phyloP scores from a whole-genome alignment of 805 yeast species.

The Metschnikowia vanudenii region DNA sequence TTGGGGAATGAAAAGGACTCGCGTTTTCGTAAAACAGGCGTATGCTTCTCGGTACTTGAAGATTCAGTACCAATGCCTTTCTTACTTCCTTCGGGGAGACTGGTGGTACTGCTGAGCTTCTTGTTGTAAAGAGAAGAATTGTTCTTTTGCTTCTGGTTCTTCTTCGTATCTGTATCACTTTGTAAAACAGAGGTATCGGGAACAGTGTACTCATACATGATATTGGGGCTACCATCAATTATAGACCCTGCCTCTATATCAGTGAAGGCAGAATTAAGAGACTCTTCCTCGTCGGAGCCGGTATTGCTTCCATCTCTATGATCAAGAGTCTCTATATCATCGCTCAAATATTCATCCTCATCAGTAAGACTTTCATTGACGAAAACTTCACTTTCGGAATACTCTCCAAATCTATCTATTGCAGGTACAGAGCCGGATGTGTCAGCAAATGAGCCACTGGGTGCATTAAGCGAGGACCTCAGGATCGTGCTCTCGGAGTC shows the following conservation, averaged over 20 bases:
- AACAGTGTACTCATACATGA: slow-evolving; percentile 21
- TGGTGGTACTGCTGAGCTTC: slow-evolving; percentile 2
- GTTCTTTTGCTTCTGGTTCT: background rate
- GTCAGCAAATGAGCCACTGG: slow-evolving; percentile 1
- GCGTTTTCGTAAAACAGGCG: slow-evolving; percentile 8
- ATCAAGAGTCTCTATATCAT: slow-evolving; percentile 8
- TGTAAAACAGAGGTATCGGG: slow-evolving; percentile 18
- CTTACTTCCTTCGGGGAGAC: background rate
- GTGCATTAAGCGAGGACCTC: slow-evolving; percentile 4
- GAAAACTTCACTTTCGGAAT: slow-evolving; percentile 1
- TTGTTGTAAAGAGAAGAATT: background rate
- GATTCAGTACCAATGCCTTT: background rate
- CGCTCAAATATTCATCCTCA: slow-evolving; percentile 5
- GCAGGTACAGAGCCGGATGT: slow-evolving; percentile 3
- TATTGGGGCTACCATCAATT: slow-evolving; percentile 24
- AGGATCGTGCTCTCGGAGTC: slow-evolving; percentile 16
- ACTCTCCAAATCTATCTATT: slow-evolving; percentile 2
- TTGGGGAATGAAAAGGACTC: slow-evolving; percentile 14
- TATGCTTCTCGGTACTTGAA: background rate
- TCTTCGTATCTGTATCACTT: slow-evolving; percentile 4
- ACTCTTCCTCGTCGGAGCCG: slow-evolving; percentile 20
- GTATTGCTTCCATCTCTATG: slow-evolving; percentile 1
- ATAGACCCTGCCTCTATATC: slow-evolving; percentile 42
- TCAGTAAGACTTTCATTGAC: slow-evolving; percentile 2
- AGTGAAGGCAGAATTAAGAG: slow-evolving; percentile 43